phyloP scores from a whole-genome alignment of 1,139 yeast species.

The Yamadazyma siamensis region DNA sequence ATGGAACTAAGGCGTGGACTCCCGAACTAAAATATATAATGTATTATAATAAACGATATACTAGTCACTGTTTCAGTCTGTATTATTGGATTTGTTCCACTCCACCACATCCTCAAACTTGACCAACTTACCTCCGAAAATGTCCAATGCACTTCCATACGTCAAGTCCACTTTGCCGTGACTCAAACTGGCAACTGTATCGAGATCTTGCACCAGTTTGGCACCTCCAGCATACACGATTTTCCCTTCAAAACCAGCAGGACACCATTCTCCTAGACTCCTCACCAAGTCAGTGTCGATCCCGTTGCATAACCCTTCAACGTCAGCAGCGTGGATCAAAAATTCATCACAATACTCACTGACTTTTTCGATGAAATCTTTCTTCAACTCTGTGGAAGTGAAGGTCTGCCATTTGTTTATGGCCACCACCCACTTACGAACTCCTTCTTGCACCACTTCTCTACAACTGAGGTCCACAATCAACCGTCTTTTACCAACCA shows the following conservation, averaged over 20 bases:
- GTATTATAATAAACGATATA: no score
- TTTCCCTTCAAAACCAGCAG: constrained; percentile 52
- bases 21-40: constrained; percentile 2
- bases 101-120: constrained; percentile 66
- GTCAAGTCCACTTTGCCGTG: constrained; percentile 85
- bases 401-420: constrained; percentile 96
- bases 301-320: constrained; percentile 93
- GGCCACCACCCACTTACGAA: constrained; percentile 77
- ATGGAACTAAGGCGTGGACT: constrained; percentile 16
- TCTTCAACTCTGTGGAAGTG: constrained; percentile 58
- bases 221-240: constrained; percentile 98
- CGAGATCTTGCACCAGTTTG: constrained; percentile 63
- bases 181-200: constrained; percentile 62
- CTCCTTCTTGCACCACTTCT: constrained; percentile 30
- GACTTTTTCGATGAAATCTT: constrained; percentile 51
- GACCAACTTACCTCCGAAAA: constrained; percentile 85
- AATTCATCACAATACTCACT: constrained; percentile 77
- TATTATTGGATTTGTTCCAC: no score
- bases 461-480: constrained; percentile 93
- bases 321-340: constrained; percentile 95
- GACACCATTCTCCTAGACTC: constrained; percentile 76
- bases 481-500: constrained; percentile 64
- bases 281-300: constrained; percentile 76
- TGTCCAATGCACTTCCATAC: constrained; percentile 88
- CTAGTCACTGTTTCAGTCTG: no score